Conservation (phyloP, 2,329 filamentous ascomycete species). For the Laburnicola sp. region DNA sequence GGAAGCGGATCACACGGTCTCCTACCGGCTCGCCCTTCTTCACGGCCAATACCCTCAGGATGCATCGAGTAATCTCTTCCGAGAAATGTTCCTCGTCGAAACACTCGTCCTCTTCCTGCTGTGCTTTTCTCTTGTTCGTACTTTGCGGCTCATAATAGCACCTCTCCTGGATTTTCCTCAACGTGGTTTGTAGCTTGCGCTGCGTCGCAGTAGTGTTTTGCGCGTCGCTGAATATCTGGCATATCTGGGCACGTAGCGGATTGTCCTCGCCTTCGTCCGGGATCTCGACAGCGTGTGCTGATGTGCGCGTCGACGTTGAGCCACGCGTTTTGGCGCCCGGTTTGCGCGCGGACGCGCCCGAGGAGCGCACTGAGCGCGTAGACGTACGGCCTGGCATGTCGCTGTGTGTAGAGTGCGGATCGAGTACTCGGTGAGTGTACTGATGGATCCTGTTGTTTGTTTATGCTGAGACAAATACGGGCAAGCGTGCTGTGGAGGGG, state of each 20-base stretch:
- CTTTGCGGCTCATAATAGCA: conserved; percentile 64
- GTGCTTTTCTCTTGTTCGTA: conserved; percentile 49
- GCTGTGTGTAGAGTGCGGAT: conserved; percentile 1
- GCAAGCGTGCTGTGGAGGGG: conserved; percentile 11
- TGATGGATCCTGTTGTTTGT: conserved; percentile 18
- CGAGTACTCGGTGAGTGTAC: conserved; percentile 12
- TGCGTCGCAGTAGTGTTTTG: conserved; percentile 90
- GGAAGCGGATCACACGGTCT: conserved; percentile 81
- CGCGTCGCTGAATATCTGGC: conserved; percentile 61
- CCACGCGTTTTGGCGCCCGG: conserved; percentile 43
- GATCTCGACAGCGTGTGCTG: conserved; percentile 55
- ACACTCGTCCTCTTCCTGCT: conserved; percentile 62
- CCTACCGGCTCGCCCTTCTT: conserved; percentile 91
- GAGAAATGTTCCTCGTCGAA: conserved; percentile 89
- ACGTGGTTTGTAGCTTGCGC: conserved; percentile 80
- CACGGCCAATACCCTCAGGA: conserved; percentile 78
- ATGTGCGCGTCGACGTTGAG: conserved; percentile 47
- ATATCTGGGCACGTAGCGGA: conserved; percentile 72
- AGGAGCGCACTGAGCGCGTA: conserved; percentile 45
- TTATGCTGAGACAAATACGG: conserved; percentile 10
- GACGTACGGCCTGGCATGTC: conserved; percentile 54
- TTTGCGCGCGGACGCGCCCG: conserved; percentile 47
- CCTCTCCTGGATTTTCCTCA: conserved; percentile 88
- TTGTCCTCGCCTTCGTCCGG: conserved; percentile 73
- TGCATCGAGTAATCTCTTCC: conserved; percentile 78